phyloP scores from a whole-genome alignment of 805 yeast species.

The Ogataea thermomethanolica region DNA sequence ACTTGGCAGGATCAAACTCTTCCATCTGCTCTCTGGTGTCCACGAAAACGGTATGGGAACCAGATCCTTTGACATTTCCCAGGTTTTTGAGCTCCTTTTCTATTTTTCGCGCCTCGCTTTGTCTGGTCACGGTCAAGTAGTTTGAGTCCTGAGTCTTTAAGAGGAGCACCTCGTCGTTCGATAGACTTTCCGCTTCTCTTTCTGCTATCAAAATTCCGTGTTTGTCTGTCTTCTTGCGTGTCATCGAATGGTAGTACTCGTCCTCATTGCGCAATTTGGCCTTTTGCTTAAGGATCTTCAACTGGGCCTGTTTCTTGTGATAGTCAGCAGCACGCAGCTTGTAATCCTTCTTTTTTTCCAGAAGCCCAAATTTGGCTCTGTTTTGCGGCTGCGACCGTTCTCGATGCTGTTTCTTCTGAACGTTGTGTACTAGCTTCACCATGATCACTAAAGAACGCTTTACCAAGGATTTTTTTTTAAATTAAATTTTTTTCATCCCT shows the following conservation, averaged over 20 bases:
- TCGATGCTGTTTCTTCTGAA: slow-evolving; percentile 93
- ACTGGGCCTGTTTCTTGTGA: slow-evolving; percentile 56
- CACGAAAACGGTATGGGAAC: slow-evolving; percentile 84
- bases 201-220: slow-evolving; percentile 67
- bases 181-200: slow-evolving; percentile 57
- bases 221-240: slow-evolving; percentile 59
- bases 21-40: slow-evolving; percentile 55
- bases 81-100: slow-evolving; percentile 50
- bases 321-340: slow-evolving; percentile 52
- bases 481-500: slow-evolving; percentile 7
- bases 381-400: slow-evolving; percentile 86
- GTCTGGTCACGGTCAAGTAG: slow-evolving; percentile 74
- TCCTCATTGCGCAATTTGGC: slow-evolving; percentile 81
- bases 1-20: slow-evolving; percentile 57
- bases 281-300: slow-evolving; percentile 70
- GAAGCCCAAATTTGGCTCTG: slow-evolving; percentile 72
- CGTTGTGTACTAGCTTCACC: slow-evolving; percentile 82
- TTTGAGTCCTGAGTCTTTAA: slow-evolving; percentile 89
- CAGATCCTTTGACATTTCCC: slow-evolving; percentile 49
- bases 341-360: slow-evolving; percentile 92
- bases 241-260: slow-evolving; percentile 96
- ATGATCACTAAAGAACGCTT: slow-evolving; percentile 32
- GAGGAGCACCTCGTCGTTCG: slow-evolving; percentile 73
- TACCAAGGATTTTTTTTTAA: neutral
- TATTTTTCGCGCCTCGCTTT: slow-evolving; percentile 63